A percentile compares a stretch with the other conserved stretches of the same genome.
Evolutionary conservation across 352 stramenopile species (phyloP).

Genomic region (Phytophthora europaea): DNA sequence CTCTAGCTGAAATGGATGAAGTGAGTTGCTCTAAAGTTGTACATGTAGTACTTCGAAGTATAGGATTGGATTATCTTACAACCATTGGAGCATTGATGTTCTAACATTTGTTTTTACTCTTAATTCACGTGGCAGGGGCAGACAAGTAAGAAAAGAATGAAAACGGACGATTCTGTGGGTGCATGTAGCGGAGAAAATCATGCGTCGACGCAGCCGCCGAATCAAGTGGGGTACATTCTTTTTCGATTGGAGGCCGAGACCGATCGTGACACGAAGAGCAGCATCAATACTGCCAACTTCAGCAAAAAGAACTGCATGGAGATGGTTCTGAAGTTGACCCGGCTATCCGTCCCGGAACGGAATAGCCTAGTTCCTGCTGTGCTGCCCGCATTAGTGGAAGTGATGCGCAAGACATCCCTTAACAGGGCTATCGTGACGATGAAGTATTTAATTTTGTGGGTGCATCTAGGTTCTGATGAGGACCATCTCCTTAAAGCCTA

Average conservation of each 20-base stretch:
- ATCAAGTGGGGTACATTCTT: background rate
- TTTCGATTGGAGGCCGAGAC: background rate
- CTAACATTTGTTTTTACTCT: background rate
- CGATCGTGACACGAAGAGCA: background rate
- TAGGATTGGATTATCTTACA: too few relatives aligned
- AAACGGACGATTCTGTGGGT: background rate
- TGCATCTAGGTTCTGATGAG: background rate
- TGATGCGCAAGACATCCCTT: background rate
- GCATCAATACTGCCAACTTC: background rate
- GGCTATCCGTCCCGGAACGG: background rate
- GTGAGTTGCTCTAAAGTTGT: too few relatives aligned
- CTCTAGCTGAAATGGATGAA: background rate
- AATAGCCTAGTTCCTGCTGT: background rate
- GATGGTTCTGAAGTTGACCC: background rate
- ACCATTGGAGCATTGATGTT: too few relatives aligned
- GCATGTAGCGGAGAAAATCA: background rate
- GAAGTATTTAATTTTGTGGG: background rate
- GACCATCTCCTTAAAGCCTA: background rate
- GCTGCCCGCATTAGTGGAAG: background rate
- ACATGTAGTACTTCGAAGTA: too few relatives aligned
- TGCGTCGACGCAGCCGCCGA: background rate
- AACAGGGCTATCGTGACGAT: background rate
- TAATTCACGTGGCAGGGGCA: background rate
- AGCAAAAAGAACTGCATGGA: background rate
- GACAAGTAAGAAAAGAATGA: background rate